phyloP scores from a whole-genome alignment of 2,329 filamentous ascomycete species.

The Neonectria sp. region DNA sequence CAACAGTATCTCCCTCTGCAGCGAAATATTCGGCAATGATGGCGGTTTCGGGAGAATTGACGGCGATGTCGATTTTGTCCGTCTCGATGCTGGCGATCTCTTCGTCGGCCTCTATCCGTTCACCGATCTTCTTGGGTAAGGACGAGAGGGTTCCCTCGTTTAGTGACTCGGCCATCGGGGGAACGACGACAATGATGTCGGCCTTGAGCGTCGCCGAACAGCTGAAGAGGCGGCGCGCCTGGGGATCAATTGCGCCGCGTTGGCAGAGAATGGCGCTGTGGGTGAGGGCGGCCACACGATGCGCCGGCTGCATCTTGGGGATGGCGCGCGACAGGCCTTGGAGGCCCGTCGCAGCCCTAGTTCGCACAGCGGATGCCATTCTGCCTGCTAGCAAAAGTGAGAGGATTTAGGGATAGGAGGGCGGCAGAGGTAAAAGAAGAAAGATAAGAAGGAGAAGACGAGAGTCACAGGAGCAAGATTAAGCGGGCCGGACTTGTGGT shows the following conservation, averaged over 20 bases:
- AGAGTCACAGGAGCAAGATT: conserved; percentile 26
- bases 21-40: conserved; percentile 50
- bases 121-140: conserved; percentile 49
- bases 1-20: conserved; percentile 51
- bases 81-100: conserved; percentile 53
- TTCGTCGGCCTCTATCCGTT: conserved; percentile 50
- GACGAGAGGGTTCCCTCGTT: conserved; percentile 49
- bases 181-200: conserved; percentile 47
- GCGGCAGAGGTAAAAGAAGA: conserved; percentile 7
- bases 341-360: conserved; percentile 42
- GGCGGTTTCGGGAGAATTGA: conserved; percentile 47
- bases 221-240: conserved; percentile 42
- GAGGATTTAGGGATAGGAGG: conserved; percentile 4
- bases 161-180: conserved; percentile 53
- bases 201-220: conserved; percentile 37
- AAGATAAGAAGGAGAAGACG: conserved; percentile 28
- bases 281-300: conserved; percentile 32
- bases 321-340: conserved; percentile 36
- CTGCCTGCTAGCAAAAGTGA: conserved; percentile 14
- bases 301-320: conserved; percentile 29
- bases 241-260: conserved; percentile 39
- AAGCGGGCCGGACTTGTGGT: conserved; percentile 39
- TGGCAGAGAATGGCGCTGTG: conserved; percentile 43
- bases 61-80: conserved; percentile 53
- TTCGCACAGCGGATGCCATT: conserved; percentile 45